Evolutionary conservation across 768 basidiomycete genomes (phyloP).

Genomic region (Boletus eberwhitei): DNA sequence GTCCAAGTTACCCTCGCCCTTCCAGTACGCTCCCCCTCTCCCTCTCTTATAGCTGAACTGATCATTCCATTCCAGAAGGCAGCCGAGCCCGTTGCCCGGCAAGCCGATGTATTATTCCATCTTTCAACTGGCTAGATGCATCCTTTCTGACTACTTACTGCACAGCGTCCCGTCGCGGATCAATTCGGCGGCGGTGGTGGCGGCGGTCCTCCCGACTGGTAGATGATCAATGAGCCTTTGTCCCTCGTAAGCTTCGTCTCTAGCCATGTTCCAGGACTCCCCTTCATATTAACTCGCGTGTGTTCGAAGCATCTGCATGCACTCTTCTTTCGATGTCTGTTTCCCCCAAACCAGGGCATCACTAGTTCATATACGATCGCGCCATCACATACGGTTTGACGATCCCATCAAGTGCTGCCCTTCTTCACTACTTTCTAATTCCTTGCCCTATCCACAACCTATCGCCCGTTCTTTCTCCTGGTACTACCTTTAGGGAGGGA

Average conservation of each 20-base stretch:
- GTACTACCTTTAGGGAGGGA: slow-evolving; percentile 1
- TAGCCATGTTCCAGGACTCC: neutral
- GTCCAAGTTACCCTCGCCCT: slow-evolving; percentile 21
- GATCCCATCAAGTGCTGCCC: slow-evolving; percentile 3
- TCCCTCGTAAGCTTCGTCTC: slow-evolving; percentile 11
- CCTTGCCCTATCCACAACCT: slow-evolving; percentile 3
- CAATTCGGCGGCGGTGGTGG: slow-evolving; percentile 18
- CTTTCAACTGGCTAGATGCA: neutral
- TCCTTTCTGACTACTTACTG: neutral
- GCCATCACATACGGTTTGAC: neutral
- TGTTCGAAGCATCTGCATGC: slow-evolving; percentile 2
- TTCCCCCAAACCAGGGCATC: slow-evolving; percentile 10
- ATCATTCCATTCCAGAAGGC: slow-evolving; percentile 10
- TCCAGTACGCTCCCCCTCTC: slow-evolving; percentile 15
- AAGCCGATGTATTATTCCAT: slow-evolving; percentile 8
- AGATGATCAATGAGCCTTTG: neutral
- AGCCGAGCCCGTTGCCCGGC: slow-evolving; percentile 5
- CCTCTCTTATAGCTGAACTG: neutral
- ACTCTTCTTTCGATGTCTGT: neutral
- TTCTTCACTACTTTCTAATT: neutral
- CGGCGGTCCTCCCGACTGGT: slow-evolving; percentile 27
- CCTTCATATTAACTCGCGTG: slow-evolving; percentile 2
- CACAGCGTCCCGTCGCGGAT: slow-evolving; percentile 20
- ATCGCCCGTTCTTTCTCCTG: slow-evolving; percentile 5
- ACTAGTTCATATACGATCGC: slow-evolving; percentile 10